phyloP scores from a whole-genome alignment of 495 filamentous ascomycete species.

The Bacidia gigantensis region DNA sequence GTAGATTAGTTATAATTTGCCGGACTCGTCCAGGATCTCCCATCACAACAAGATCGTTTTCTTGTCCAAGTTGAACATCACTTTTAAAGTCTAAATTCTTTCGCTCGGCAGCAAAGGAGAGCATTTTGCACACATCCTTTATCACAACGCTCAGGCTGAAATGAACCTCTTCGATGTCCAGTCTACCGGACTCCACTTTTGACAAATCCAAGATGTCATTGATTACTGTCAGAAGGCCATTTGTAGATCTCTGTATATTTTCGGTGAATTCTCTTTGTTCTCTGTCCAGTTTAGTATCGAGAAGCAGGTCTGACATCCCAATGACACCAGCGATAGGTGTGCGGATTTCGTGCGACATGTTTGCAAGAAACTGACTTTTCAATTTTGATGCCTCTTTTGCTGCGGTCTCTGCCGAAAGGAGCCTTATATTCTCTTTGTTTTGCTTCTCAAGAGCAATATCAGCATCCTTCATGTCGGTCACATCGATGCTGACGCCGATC shows the following conservation, averaged over 20 bases:
- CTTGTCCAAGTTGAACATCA: conserved; percentile 31
- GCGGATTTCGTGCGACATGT: conserved; percentile 84
- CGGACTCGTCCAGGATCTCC: conserved; percentile 70
- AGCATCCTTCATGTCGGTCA: conserved; percentile 47
- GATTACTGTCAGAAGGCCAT: conserved; percentile 71
- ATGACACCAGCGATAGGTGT: conserved; percentile 71
- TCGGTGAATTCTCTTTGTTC: conserved; percentile 64
- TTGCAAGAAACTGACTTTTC: conserved; percentile 56
- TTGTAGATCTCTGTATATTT: conserved; percentile 69
- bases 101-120: conserved; percentile 39
- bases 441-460: conserved; percentile 42
- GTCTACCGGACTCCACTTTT: conserved; percentile 64
- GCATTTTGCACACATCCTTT: conserved; percentile 42
- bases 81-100: conserved; percentile 43
- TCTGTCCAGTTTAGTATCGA: conserved; percentile 48
- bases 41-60: conserved; percentile 30
- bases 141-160: conserved; percentile 67
- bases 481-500: conserved; percentile 55
- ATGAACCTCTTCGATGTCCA: conserved; percentile 64
- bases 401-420: conserved; percentile 50
- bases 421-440: conserved; percentile 45
- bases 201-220: conserved; percentile 85
- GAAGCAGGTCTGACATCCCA: conserved; percentile 55
- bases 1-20: conserved; percentile 72
- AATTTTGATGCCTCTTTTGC: conserved; percentile 57